Percentiles rank a stretch among this genome's conserved stretches.
These are phyloP conservation scores for Thalassiosira livingstoniorum DNA, from an alignment of 352 stramenopile species.

Conservation along the genomic window DNA sequence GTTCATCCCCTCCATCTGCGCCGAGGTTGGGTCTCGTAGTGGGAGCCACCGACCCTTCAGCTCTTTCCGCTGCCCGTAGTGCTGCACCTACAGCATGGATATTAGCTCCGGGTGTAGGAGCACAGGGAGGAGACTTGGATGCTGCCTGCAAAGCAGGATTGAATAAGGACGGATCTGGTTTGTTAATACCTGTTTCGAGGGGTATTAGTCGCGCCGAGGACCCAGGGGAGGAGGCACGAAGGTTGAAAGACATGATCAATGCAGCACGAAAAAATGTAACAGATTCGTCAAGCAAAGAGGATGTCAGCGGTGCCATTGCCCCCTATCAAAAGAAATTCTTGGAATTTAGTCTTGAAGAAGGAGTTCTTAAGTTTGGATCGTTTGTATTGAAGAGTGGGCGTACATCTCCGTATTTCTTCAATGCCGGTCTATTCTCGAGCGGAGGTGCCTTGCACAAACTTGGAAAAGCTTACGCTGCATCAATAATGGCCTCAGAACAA, in stretches of 20 bases:
- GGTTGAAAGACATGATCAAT: conserved; percentile 95
- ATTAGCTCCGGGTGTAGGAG: conserved; percentile 95
- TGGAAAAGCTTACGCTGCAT: conserved; percentile 93
- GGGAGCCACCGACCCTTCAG: conserved; percentile 94
- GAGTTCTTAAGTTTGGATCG: conserved; percentile 97
- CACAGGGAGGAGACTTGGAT: conserved; percentile 91
- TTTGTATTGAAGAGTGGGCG: conserved; percentile 98
- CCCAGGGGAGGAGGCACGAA: conserved; percentile 89
- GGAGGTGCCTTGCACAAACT: conserved; percentile 92
- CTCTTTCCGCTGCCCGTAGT: conserved; percentile 82
- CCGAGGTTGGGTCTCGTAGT: conserved; percentile 96
- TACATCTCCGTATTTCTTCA: conserved; percentile 99
- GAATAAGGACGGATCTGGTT: conserved; percentile 90
- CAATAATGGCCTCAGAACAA: conserved; percentile 89
- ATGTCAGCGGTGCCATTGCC: conserved; percentile 43
- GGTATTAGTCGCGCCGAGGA: conserved; percentile 94
- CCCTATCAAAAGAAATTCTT: conserved; percentile 95
- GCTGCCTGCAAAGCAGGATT: conserved; percentile 87
- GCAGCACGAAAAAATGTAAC: conserved; percentile 74
- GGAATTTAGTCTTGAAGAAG: conserved; percentile 93
- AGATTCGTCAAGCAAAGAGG: conserved; percentile 12
- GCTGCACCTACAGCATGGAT: conserved; percentile 94
- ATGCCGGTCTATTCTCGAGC: conserved; percentile 96
- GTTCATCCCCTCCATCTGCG: not conserved
- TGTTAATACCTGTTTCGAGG: conserved; percentile 96